Base-by-base conservation (phyloP, 1,284 basidiomycete species). In the Ustilago nuda region DNA sequence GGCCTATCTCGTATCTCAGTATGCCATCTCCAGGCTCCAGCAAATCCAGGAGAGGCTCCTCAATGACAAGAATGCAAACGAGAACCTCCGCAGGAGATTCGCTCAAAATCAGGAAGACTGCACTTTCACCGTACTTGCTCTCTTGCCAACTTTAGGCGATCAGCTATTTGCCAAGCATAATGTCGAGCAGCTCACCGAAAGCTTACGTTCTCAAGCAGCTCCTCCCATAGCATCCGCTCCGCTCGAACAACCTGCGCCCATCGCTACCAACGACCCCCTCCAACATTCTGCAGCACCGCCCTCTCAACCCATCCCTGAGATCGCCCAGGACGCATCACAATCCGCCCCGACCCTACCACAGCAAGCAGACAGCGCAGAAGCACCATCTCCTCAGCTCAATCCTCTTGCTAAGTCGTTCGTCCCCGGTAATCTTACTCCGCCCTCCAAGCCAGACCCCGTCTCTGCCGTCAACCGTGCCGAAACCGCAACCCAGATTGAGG, bases 71-170 rank as follows among this genome's bases (percentile, higher is more conserved):
- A 79, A 87, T n/a, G 92, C 92, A 7, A 89, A 89, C 66, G 92
- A 94, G 70, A 92, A 90, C 79, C 87, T 96, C 32, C 89, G 91
- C 56, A 88, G 91, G 55, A 88, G 94, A 46, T 96, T 95, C 85
- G 88, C 90, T 48, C 91, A 93, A 81, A 94, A 92, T 58, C 92
- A 93, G 78, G 91, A 94, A 72, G 92, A 95, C 84, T 90, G 91
- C 53, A 90, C 91, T 12, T 96, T 92, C 83, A 95, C 93, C 1
- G 88, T 93, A 45, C 90, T 93, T 84, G 91, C 92, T 0, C 89
- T 94, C 37, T 87, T 95, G 9, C 92, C 93, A 0, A 92, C 92
- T 0, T 89, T 96, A 11, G 90, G 91, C 1, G 88, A 90, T 17
- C 91, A 92, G 76, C 89, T 96, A 13, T 87, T 93, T 17, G 87